Conservation (phyloP, 768 basidiomycete genomes). For the Tylopilus subfusipes region DNA sequence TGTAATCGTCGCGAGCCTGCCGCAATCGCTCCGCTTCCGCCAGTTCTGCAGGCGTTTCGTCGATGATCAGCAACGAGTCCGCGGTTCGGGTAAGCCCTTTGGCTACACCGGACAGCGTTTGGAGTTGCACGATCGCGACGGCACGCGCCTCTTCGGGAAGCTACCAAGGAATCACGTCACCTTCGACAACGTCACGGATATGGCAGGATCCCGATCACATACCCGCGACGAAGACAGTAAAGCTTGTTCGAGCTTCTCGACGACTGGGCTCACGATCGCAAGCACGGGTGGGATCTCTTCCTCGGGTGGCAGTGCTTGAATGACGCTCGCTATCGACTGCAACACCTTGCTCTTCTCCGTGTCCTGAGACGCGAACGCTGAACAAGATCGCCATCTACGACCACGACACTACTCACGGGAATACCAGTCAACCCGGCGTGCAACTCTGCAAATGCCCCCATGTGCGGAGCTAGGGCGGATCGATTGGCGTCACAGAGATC, state of each 20-base stretch:
- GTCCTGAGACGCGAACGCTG: slow-evolving; percentile 43
- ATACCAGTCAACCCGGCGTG: slow-evolving; percentile 73
- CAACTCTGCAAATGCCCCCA: slow-evolving; percentile 78
- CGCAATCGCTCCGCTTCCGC: slow-evolving; percentile 54
- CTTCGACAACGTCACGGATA: background rate
- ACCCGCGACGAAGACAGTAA: slow-evolving; percentile 55
- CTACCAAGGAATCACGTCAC: slow-evolving; percentile 33
- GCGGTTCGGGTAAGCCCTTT: slow-evolving; percentile 79
- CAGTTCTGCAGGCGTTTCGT: slow-evolving; percentile 50
- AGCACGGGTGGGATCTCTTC: slow-evolving; percentile 77
- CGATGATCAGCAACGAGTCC: slow-evolving; percentile 62
- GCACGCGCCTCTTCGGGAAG: slow-evolving; percentile 69
- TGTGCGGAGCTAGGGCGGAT: slow-evolving; percentile 76
- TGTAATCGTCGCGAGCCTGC: slow-evolving; percentile 58
- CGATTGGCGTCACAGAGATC: slow-evolving; percentile 90
- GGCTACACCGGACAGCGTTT: slow-evolving; percentile 80
- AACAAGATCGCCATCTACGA: background rate
- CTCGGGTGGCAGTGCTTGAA: slow-evolving; percentile 79
- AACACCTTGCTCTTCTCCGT: slow-evolving; percentile 87
- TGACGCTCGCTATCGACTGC: slow-evolving; percentile 89
- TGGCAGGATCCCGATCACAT: slow-evolving; percentile 15
- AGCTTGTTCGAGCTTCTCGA: slow-evolving; percentile 63
- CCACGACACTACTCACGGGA: slow-evolving; percentile 48
- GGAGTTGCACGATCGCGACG: slow-evolving; percentile 66
- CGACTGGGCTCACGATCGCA: slow-evolving; percentile 74